Evolutionary conservation across 2,329 filamentous ascomycete species (phyloP).

Genomic region (Diplodia mutila): DNA sequence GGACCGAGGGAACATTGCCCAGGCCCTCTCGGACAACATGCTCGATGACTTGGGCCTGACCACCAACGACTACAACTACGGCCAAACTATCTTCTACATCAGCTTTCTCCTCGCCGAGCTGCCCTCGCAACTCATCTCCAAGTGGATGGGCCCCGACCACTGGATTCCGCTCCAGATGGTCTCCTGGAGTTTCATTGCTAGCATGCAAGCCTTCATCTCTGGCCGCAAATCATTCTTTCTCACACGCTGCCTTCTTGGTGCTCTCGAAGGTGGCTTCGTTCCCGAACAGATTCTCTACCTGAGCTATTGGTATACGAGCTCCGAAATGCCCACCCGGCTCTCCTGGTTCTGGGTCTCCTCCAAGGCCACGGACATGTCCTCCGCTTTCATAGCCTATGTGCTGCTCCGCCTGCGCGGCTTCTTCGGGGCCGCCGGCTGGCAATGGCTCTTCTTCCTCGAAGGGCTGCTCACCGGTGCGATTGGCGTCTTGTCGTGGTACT

Average conservation of each 20-base stretch:
- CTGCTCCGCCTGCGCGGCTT: constrained; percentile 56
- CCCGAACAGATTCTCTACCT: constrained; percentile 69
- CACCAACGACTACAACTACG: constrained; percentile 46
- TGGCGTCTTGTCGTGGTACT: constrained; percentile 42
- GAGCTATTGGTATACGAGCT: constrained; percentile 75
- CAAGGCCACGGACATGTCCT: constrained; percentile 58
- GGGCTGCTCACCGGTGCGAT: constrained; percentile 43
- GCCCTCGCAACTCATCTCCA: constrained; percentile 53
- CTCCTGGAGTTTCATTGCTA: constrained; percentile 54
- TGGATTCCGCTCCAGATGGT: constrained; percentile 53
- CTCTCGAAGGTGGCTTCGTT: constrained; percentile 59
- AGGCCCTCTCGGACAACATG: constrained; percentile 43
- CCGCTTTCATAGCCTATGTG: constrained; percentile 61
- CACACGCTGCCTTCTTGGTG: constrained; percentile 48
- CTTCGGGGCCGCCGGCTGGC: constrained; percentile 58
- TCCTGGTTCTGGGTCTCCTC: constrained; percentile 73
- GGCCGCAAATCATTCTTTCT: constrained; percentile 51
- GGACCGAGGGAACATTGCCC: constrained; percentile 52
- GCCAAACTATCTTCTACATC: constrained; percentile 68
- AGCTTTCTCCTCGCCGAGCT: constrained; percentile 70
- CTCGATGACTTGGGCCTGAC: constrained; percentile 38
- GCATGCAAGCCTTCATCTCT: constrained; percentile 72
- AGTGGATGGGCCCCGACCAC: constrained; percentile 50
- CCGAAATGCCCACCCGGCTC: constrained; percentile 69
- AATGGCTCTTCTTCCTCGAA: constrained; percentile 58